Base-by-base conservation (phyloP, 768 basidiomycete species). In the Pleurotus sapidus region DNA sequence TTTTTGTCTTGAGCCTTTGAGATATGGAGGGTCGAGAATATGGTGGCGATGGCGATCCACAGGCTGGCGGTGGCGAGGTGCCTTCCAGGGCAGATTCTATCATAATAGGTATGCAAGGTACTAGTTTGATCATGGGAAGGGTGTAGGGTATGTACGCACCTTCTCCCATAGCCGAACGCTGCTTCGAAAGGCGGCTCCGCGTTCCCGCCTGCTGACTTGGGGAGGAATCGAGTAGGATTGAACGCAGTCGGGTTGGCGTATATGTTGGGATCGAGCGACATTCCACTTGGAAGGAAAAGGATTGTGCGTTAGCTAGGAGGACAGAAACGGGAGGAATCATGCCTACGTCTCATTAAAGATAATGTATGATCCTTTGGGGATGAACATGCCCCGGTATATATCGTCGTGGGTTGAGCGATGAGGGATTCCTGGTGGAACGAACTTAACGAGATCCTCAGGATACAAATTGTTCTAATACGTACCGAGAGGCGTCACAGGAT, bases 61-160 rank as follows among this genome's bases (percentile, higher is more conserved):
- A 80, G 61, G 50, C 70, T 76, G 2, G 71, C 60, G 47, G 81
- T 77, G 0, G 80, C 84, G 46, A 86, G 76, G 59, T 81, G 71
- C 40, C 78, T 70, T 11, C 84, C 83, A 3, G 84, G 82, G 60
- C 84, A 86, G 53, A 77, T 72, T 56, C 80, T 81, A 49, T 15
- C 27, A 27, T 7, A 27, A 27, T 27, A 27, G 4, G 27, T 5
- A 5, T 7, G 27, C 3, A 5, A 27, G 27, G 5, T 27, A 1
- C 27, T 27, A 27, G 27, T 5, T 27, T 27, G 27, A 30, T 30
- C 7, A 30, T 6, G 27, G 27, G 27, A 30, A 11, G 30, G 11
- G 9, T 30, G 9, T n/a, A 17, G 9, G 15, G 20, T 15, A 5
- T 9, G 0, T 6, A 0, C 59, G 2, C 53, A 72, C 68, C 71